Evolutionary conservation across 2,329 filamentous ascomycete species (phyloP), one percentile per base, ranked within the genome.

Genomic region (Cercospora sesami): DNA sequence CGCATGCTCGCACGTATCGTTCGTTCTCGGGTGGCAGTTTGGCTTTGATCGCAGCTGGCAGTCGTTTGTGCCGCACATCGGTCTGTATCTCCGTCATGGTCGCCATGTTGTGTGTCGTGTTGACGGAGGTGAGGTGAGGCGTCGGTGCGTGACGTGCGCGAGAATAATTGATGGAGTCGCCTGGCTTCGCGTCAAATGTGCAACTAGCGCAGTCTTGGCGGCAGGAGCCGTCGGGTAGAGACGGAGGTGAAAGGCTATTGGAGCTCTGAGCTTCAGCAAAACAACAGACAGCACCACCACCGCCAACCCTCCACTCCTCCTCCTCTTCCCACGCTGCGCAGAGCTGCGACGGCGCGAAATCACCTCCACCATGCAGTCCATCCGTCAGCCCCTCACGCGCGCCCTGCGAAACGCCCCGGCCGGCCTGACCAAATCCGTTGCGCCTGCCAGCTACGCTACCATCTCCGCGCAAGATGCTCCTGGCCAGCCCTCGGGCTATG

Each of bases 11-110:
- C 80, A 98, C 87, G 79, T 92, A 97, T 63, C 95, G 90, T 82
- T 99, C 95, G 81, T 94, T 97, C 81, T 99, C 95, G 28, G 95
- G 92, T 2, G 93, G 87, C 12, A 97, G 86, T 74, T 94, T 92
- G 73, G 86, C 83, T 48, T 74, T 66, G 66, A 76, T 71, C 30
- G 73, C 69, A 7, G 74, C 73, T 9, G 67, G 68, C 21, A 78
- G 72, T 21, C 73, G 71, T 75, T 87, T 90, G 80, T 92, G 95
- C 74, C 89, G 85, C 31, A 86, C 78, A 69, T 85, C 85, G 72
- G 78, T 77, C 73, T 84, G 83, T 73, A 79, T 78, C 68, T 85
- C 80, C 65, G 85, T 86, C 77, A 87, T 84, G 48, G 87, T 89
- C 72, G 90, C 88, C 85, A 91, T 88, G 2, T 53, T 30, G 48